Evolutionary conservation across 768 basidiomycete genomes (phyloP), one percentile per base, ranked within the genome.

Genomic region (Leccinum barrowsii): DNA sequence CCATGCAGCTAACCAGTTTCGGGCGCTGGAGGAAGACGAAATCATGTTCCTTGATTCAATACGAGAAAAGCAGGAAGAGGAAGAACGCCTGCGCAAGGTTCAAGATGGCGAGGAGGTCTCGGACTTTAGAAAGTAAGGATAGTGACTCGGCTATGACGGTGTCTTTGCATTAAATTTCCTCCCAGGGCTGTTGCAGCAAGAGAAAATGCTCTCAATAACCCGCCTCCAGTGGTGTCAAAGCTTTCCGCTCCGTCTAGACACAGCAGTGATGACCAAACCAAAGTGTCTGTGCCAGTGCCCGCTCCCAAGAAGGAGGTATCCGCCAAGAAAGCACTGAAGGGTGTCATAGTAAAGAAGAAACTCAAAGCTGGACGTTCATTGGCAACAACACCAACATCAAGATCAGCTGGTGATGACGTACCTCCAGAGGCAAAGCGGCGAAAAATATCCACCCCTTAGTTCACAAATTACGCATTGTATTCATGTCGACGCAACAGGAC

Each of bases 1-100:
- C 44, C 52, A 50, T 55, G 30, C 70, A 90, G 90, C 90, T 54
- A 93, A 92, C 68, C 92, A 94, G 68, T 94, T 93, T 66, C 87
- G 92, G 56, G 89, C 92, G 4, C 76, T 94, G 37, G 92, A 94
- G 68, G 92, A 93, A 71, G 92, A 94, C 74, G 92, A 94, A 67
- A 87, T 94, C 61, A 85, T 89, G 79, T 94, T 94, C 68, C 81
- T 94, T 30, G 92, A 93, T 67, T 89, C 89, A 17, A 78, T 94
- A 59, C 79, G 87, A 60, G 87, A 92, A 70, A 83, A 84, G 52
- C 84, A 90, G 69, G 81, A 85, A 61, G 82, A 82, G 60, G 90
- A 91, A 73, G 92, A 94, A 69, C 83, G 85, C 15, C 78, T 85
- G 56, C 85, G 89, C 54, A 87, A 84, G 66, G 78, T 85, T 69